Base-by-base conservation (phyloP, 495 filamentous ascomycete species). In the Penicillium mononematosum region DNA sequence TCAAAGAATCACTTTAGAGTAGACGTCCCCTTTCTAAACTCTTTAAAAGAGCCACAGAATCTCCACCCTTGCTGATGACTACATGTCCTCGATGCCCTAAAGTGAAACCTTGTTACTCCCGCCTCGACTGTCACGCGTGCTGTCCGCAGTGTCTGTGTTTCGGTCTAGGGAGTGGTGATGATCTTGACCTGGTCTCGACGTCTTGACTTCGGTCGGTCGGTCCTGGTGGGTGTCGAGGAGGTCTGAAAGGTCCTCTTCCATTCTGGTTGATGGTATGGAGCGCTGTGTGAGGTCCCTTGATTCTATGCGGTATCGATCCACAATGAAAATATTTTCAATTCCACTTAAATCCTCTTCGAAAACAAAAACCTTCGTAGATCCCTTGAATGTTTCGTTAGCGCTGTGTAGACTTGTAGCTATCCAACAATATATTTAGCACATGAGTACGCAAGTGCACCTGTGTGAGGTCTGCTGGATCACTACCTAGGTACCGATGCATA, bases 1-100 rank as follows among this genome's bases (percentile, higher is more conserved):
- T 85, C 83, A 85, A 85, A 89, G 86, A 88, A 90, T 90, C 88
- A 89, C 87, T 90, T 90, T 90, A 89, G 87, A 90, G 87, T 89
- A 85, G 78, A 88, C 81, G 85, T 88, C 84, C 81, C 74, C 66
- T 79, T 81, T 84, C 83, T 89, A 83, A 84, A 81, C 85, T 88
- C 78, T 86, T 83, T 82, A 89, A 82, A 86, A 78, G 76, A 87
- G 85, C 85, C 79, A 84, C 85, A 87, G 81, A 85, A 81, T 83
- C 81, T 82, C 78, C 80, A 86, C 80, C 85, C 85, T 85, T 85
- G 84, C 79, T 82, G 85, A 88, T 88, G 85, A 88, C 77, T 74
- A 55, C 69, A 79, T 79, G 81, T 82, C 82, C 83, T 82, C 82
- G 78, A 75, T 79, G 79, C 83, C 82, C 83, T 78, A 85, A 85